Percentiles rank a stretch among this genome's conserved stretches.
These are phyloP conservation scores for Globisporangium middletonii DNA, from an alignment of 352 stramenopile genomes.

Conservation along the genomic window DNA sequence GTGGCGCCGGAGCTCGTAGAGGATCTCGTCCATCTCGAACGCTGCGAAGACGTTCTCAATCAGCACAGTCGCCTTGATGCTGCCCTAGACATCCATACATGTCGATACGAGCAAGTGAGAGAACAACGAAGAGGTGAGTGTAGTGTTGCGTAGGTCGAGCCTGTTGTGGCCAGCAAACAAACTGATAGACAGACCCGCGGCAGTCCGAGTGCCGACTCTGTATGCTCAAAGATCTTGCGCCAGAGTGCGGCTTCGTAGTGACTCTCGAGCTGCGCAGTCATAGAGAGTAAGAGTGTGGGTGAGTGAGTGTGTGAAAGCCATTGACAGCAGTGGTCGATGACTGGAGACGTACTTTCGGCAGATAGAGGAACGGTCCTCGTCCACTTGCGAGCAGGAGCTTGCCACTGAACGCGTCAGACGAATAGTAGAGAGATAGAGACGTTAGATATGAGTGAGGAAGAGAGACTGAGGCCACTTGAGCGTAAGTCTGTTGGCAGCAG, in stretches of 20 bases:
- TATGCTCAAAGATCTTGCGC: constrained; percentile 92
- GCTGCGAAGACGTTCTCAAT: constrained; percentile 96
- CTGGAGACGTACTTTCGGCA: constrained; percentile 71
- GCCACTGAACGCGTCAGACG: constrained; percentile 26
- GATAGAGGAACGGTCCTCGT: constrained; percentile 91
- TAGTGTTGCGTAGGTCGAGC: neutral
- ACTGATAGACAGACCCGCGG: constrained; percentile 36
- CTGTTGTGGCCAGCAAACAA: no score
- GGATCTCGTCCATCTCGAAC: constrained; percentile 96
- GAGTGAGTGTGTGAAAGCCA: neutral
- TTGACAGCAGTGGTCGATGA: neutral
- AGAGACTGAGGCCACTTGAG: neutral
- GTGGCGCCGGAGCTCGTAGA: constrained; percentile 94
- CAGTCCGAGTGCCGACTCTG: constrained; percentile 85
- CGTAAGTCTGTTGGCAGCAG: neutral
- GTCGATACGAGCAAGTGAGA: neutral
- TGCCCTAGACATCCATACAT: constrained; percentile 19
- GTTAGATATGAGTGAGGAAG: neutral
- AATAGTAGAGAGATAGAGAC: neutral
- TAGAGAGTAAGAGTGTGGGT: neutral
- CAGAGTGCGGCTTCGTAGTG: constrained; percentile 93
- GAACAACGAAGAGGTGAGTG: neutral
- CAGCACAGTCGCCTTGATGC: constrained; percentile 90
- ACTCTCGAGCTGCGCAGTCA: constrained; percentile 65
- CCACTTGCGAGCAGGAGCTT: constrained; percentile 67